Percentiles rank a stretch among this genome's conserved stretches.
Evolutionary conservation across 2,329 filamentous ascomycete species (phyloP).

Genomic region (Colletotrichum sp.): DNA sequence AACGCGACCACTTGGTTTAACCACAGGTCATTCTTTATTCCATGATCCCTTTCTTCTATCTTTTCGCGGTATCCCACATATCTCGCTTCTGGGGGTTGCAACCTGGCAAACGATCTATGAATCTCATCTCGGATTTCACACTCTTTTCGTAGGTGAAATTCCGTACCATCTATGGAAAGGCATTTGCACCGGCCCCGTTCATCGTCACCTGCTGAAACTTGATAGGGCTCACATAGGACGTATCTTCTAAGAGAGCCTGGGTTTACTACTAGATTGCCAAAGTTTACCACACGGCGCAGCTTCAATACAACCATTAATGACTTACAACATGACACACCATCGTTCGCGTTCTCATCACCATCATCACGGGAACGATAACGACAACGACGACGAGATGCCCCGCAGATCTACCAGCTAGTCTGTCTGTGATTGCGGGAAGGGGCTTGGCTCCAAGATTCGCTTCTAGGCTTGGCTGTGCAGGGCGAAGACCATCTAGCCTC

Average conservation of each 20-base stretch:
- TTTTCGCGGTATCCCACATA: accelerated
- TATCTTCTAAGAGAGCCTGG: not conserved
- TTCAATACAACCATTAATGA: not conserved
- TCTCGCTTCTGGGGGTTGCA: accelerated
- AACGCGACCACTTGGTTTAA: accelerated
- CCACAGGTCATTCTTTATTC: accelerated
- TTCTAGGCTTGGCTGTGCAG: not conserved
- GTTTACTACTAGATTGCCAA: not conserved
- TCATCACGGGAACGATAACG: not conserved
- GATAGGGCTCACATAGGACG: not conserved
- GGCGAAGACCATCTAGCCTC: not conserved
- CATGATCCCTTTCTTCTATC: not conserved
- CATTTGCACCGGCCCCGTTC: not conserved
- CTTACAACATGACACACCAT: no score
- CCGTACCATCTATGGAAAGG: not conserved
- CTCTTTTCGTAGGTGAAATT: not conserved
- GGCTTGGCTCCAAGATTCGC: not conserved
- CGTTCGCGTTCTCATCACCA: no score
- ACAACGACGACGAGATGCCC: not conserved
- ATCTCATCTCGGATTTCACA: not conserved
- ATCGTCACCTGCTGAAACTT: not conserved
- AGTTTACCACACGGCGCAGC: accelerated
- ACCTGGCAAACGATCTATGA: not conserved
- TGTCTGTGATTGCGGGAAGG: not conserved
- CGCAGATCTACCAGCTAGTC: not conserved